Evolutionary conservation across 1,139 yeast genomes (phyloP), one percentile per base, ranked within the genome.

Genomic region (Meyerozyma smithsonii): DNA sequence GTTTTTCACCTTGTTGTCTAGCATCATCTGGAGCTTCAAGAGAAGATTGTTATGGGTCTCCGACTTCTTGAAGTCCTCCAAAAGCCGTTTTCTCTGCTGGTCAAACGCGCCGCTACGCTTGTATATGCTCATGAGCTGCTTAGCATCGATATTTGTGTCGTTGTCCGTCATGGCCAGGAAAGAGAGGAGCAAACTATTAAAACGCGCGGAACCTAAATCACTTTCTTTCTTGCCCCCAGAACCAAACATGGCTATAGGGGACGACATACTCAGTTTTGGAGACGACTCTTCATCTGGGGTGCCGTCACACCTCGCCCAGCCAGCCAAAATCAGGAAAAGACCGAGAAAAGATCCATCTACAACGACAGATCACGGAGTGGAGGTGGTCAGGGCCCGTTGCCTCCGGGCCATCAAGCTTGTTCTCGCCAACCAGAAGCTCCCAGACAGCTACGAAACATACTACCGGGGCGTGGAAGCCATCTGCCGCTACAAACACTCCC

Each of bases 101-200:
- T 77, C 82, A 48, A 77, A 77, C 1, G 64, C 45, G 0, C 83
- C 83, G 36, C 64, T 64, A 46, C 72, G 72, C 55, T 77, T 77
- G 54, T 72, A 77, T 11, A 62, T 56, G 4, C 59, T 61, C 1
- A 71, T 60, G 21, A 77, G 58, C 36, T 65, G 67, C 39, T 66
- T 67, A 30, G 75, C 68, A 42, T 69, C 72, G 4, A 51, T 51
- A 3, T 28, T n/a, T 3, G 18, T 28, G 21, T 17, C 38, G 15
- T 26, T 26, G 4, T 26, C 30, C 12, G 30, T 10, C 30, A 26
- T 26, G 6, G 25, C 12, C 4, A 26, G 15, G 16, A 23, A 11
- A 23, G n/a, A 12, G 10, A 11, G 11, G n/a, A 5, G 10, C 3
- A 5, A 8, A 8, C 10, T 23, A 11, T 5, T 11, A 23, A 23